A percentile compares a stretch with the other conserved stretches of the same genome.
Evolutionary conservation across 164 flowering plant species (phyloP).

Genomic region (Vitis amurensis): DNA sequence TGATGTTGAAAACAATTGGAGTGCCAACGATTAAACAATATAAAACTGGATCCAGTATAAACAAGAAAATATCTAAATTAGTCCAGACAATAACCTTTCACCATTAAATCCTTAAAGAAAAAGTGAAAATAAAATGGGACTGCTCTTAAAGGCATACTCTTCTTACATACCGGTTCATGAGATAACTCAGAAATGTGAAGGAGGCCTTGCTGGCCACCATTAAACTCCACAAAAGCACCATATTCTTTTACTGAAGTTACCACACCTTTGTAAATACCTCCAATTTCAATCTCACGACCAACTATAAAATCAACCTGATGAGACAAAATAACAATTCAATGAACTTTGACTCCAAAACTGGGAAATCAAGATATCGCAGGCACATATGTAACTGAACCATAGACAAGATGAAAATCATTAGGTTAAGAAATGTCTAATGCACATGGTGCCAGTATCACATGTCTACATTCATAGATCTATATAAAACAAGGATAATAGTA

Average conservation of each 20-base stretch:
- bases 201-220: constrained; percentile 97
- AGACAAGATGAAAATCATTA: neutral
- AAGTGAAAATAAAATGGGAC: neutral
- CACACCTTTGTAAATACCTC: constrained; percentile 83
- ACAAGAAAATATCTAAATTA: neutral
- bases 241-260: constrained; percentile 84
- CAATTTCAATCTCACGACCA: constrained; percentile 92
- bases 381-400: neutral
- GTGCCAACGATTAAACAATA: neutral
- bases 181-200: constrained; percentile 93
- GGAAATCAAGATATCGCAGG: neutral
- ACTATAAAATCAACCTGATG: constrained; percentile 72
- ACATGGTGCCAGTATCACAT: neutral
- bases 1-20: neutral
- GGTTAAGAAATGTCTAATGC: neutral
- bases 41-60: neutral
- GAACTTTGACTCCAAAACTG: neutral
- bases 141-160: neutral
- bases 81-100: neutral
- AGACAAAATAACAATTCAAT: neutral
- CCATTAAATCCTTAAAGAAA: neutral
- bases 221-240: constrained; percentile 97
- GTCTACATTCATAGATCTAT: neutral
- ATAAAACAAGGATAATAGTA: neutral
- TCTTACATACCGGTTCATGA: constrained; percentile 67